Conservation (phyloP, 2,329 filamentous ascomycete species). For the Hawksworthiomyces lignivorus region DNA sequence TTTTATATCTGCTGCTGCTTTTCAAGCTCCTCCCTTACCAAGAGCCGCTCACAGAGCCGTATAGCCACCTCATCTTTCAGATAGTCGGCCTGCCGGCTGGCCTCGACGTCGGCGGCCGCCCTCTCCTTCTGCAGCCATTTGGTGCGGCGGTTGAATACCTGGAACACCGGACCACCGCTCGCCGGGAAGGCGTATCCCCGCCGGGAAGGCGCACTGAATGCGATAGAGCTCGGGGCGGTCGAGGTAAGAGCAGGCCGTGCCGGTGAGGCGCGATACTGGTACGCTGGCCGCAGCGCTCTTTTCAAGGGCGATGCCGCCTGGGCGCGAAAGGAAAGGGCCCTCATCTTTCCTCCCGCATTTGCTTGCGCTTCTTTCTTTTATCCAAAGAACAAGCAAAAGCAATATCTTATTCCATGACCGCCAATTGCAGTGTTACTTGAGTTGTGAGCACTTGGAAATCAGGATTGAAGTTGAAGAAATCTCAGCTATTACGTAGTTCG, state of each 20-base stretch:
- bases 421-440: too few relatives aligned
- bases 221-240: too few relatives aligned
- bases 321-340: slow-evolving; percentile 6
- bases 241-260: slow-evolving; percentile 32
- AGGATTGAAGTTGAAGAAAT: too few relatives aligned
- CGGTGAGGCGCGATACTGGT: slow-evolving; percentile 7
- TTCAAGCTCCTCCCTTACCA: slow-evolving; percentile 44
- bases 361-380: too few relatives aligned
- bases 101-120: slow-evolving; percentile 60
- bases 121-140: slow-evolving; percentile 93
- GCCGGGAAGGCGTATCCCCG: slow-evolving; percentile 71
- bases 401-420: too few relatives aligned
- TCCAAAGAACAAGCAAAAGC: too few relatives aligned
- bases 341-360: too few relatives aligned
- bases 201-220: too few relatives aligned
- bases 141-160: slow-evolving; percentile 82
- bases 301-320: slow-evolving; percentile 5
- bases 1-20: neutral
- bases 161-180: slow-evolving; percentile 67
- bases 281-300: neutral
- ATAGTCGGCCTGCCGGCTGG: slow-evolving; percentile 79
- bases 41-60: slow-evolving; percentile 74
- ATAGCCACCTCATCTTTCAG: slow-evolving; percentile 85
- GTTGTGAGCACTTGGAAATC: too few relatives aligned
- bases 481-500: too few relatives aligned